A percentile compares a stretch with the other conserved stretches of the same genome.
Conservation (phyloP, 164 flowering plant species). For the Dillenia suffruticosa region DNA sequence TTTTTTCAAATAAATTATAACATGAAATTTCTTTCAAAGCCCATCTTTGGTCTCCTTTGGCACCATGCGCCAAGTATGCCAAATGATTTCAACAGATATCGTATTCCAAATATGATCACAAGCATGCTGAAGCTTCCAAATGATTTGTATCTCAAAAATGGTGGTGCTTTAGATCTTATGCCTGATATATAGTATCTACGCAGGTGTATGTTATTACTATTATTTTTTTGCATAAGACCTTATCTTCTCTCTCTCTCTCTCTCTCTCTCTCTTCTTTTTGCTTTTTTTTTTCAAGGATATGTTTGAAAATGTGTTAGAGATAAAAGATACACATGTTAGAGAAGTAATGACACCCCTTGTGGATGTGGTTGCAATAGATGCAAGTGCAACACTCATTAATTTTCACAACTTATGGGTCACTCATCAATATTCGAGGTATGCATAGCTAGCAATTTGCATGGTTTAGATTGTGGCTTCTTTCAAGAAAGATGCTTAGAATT, state of each 20-base stretch:
- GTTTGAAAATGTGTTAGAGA: constrained; percentile 98
- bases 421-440: constrained; percentile 94
- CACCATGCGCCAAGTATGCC: too few species aligned
- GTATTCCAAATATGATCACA: too few species aligned
- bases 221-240: not conserved
- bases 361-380: constrained; percentile 98
- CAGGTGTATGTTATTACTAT: not conserved
- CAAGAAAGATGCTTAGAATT: not conserved
- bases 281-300: constrained; percentile 71
- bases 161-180: too few species aligned
- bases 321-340: constrained; percentile 94
- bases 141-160: too few species aligned
- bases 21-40: too few species aligned
- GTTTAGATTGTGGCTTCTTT: not conserved
- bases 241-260: too few species aligned
- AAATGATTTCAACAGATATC: too few species aligned
- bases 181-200: too few species aligned
- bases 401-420: constrained; percentile 85
- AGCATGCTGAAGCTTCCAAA: too few species aligned
- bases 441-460: not conserved
- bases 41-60: too few species aligned
- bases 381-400: constrained; percentile 77
- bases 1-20: too few species aligned
- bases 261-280: too few species aligned
- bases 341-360: constrained; percentile 99